These are phyloP conservation scores for Cercis canadensis DNA, from an alignment of 306 rosid species.

Conservation along the genomic window DNA sequence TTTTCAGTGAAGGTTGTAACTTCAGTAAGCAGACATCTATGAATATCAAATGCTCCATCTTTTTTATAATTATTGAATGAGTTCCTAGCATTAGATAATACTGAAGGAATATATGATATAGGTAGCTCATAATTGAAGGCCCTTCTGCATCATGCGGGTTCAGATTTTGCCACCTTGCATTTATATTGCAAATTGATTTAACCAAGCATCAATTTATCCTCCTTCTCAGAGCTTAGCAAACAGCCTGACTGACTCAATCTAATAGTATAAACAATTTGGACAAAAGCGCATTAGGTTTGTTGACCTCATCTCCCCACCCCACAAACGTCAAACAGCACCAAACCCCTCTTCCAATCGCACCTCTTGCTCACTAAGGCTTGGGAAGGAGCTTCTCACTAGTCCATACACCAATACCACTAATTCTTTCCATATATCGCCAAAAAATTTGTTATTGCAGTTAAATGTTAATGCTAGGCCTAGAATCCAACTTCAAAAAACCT, in stretches of 20 bases:
- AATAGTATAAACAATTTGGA: too few species aligned
- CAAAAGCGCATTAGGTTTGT: too few species aligned
- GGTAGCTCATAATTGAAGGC: not conserved
- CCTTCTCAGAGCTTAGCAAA: not conserved
- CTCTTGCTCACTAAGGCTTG: not conserved
- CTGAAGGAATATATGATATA: not conserved
- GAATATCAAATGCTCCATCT: not conserved
- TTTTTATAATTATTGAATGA: not conserved
- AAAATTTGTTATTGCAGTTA: not conserved
- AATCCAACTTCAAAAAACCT: slow-evolving; percentile 4
- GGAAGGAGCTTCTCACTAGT: not conserved
- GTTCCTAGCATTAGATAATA: not conserved
- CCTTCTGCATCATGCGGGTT: not conserved
- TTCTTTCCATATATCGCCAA: not conserved
- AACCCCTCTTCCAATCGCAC: too few species aligned
- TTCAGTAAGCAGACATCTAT: not conserved
- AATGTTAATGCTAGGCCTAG: not conserved
- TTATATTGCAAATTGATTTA: too few species aligned
- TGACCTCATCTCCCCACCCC: too few species aligned
- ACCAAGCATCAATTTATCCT: not conserved
- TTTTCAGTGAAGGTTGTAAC: not conserved
- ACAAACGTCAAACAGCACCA: too few species aligned
- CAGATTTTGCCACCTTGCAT: not conserved
- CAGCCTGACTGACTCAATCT: not conserved
- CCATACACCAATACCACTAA: not conserved